phyloP scores from a whole-genome alignment of 2,329 filamentous ascomycete species.

The Botrytis medusae region DNA sequence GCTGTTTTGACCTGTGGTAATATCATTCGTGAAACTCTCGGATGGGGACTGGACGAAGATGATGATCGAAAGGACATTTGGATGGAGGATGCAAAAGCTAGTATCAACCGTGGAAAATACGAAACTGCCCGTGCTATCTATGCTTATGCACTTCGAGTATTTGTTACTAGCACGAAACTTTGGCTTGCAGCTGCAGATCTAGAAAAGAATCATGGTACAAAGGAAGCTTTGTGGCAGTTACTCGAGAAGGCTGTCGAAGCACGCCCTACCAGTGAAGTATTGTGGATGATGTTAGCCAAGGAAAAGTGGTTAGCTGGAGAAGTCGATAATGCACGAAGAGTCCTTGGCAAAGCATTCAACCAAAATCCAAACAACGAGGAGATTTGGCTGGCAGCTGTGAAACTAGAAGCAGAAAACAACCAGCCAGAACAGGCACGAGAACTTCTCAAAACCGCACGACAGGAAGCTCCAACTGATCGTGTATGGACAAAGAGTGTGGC shows the following conservation, averaged over 20 bases:
- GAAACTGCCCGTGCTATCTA: slow-evolving; percentile 93
- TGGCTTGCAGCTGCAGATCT: slow-evolving; percentile 91
- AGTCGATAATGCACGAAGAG: slow-evolving; percentile 79
- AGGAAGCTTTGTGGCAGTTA: slow-evolving; percentile 78
- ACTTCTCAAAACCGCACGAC: slow-evolving; percentile 77
- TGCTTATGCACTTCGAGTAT: slow-evolving; percentile 84
- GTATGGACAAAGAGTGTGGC: slow-evolving; percentile 97
- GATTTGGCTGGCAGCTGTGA: slow-evolving; percentile 95
- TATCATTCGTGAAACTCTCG: slow-evolving; percentile 89
- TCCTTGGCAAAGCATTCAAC: slow-evolving; percentile 86
- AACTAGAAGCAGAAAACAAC: slow-evolving; percentile 88
- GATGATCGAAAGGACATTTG: slow-evolving; percentile 95
- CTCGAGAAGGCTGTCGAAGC: slow-evolving; percentile 93
- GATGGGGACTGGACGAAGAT: slow-evolving; percentile 91
- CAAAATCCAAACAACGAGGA: slow-evolving; percentile 97
- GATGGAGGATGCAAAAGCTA: slow-evolving; percentile 87
- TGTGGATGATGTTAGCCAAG: slow-evolving; percentile 95
- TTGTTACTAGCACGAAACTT: slow-evolving; percentile 80
- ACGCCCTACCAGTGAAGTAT: slow-evolving; percentile 83
- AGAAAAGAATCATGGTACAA: slow-evolving; percentile 84
- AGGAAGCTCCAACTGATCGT: slow-evolving; percentile 88
- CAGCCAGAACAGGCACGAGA: slow-evolving; percentile 79
- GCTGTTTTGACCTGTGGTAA: slow-evolving; percentile 82
- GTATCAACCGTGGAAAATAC: slow-evolving; percentile 78
- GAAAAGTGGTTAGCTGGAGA: slow-evolving; percentile 91